phyloP scores from a whole-genome alignment of 371 early-diverging fungal genomes.

The Syncephalastrum monosporum region DNA sequence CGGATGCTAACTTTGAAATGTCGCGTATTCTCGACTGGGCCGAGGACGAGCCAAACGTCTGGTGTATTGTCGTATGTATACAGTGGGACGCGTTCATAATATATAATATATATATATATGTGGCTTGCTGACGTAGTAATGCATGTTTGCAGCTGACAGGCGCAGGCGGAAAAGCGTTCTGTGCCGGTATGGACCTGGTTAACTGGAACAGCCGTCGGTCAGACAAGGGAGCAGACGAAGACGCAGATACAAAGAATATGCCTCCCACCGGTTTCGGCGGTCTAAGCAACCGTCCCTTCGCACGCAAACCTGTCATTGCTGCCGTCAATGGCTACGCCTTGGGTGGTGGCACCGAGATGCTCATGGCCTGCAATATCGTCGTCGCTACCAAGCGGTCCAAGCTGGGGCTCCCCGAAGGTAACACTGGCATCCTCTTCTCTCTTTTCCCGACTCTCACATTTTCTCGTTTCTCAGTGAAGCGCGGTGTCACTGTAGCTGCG shows the following conservation, averaged over 20 bases:
- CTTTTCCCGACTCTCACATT: background rate
- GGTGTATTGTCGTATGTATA: conserved; percentile 44
- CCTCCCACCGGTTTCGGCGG: conserved; percentile 49
- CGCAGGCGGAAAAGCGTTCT: conserved; percentile 45
- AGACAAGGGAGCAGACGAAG: conserved; percentile 2
- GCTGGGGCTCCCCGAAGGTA: conserved; percentile 49
- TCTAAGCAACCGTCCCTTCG: conserved; percentile 35
- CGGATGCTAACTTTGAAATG: conserved; percentile 46
- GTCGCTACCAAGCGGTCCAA: conserved; percentile 43
- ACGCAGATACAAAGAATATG: conserved; percentile 9
- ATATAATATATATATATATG: background rate
- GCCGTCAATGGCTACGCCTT: conserved; percentile 53
- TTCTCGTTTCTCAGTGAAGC: conserved; percentile 26
- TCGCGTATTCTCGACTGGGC: conserved; percentile 42
- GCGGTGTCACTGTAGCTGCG: conserved; percentile 44
- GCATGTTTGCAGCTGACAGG: conserved; percentile 39
- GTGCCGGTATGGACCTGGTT: conserved; percentile 51
- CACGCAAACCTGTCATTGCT: conserved; percentile 51
- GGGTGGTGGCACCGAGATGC: conserved; percentile 52
- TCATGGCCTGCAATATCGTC: conserved; percentile 45
- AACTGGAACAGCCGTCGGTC: conserved; percentile 24
- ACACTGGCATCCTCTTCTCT: background rate
- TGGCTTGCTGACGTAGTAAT: background rate
- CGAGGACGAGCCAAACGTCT: conserved; percentile 39
- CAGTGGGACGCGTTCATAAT: background rate